Conservation (phyloP, 345 rosid species). For the Pistacia atlantica region DNA sequence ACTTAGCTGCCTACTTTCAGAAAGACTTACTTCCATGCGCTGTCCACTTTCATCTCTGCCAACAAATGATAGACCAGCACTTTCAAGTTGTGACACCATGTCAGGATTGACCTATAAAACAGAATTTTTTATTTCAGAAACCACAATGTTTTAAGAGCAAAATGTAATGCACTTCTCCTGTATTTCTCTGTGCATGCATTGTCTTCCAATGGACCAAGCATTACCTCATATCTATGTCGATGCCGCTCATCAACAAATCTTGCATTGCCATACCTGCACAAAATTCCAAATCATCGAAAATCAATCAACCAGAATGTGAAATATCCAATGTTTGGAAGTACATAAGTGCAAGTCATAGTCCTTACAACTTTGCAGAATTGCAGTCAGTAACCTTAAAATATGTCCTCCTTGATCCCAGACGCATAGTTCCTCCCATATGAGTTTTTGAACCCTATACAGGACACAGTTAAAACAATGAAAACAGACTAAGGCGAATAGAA, state of each 20-base stretch:
- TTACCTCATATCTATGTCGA: slow-evolving; percentile 85
- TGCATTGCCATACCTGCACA: slow-evolving; percentile 64
- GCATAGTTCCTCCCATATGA: slow-evolving; percentile 91
- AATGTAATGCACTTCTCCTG: background rate
- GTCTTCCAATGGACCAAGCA: background rate
- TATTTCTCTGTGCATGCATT: background rate
- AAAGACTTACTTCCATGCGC: slow-evolving; percentile 71
- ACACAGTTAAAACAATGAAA: slow-evolving; percentile 11
- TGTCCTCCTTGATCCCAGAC: slow-evolving; percentile 79
- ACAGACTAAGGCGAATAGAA: background rate
- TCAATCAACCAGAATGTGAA: slow-evolving; percentile 5
- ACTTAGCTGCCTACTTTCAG: background rate
- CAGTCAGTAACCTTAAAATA: slow-evolving; percentile 63
- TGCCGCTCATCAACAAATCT: slow-evolving; percentile 75
- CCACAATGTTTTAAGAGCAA: background rate
- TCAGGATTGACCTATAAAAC: slow-evolving; percentile 69
- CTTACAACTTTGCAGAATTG: slow-evolving; percentile 78
- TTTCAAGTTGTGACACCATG: slow-evolving; percentile 64
- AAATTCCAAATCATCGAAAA: slow-evolving; percentile 7
- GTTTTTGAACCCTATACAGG: slow-evolving; percentile 68
- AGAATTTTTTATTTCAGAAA: slow-evolving; percentile 11
- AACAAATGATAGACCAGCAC: slow-evolving; percentile 73
- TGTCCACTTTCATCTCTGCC: slow-evolving; percentile 73
- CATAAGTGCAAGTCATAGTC: slow-evolving; percentile 7
- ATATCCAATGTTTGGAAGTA: background rate